Conservation (phyloP, 2,329 filamentous ascomycete genomes). For the Diaporthe capsici region DNA sequence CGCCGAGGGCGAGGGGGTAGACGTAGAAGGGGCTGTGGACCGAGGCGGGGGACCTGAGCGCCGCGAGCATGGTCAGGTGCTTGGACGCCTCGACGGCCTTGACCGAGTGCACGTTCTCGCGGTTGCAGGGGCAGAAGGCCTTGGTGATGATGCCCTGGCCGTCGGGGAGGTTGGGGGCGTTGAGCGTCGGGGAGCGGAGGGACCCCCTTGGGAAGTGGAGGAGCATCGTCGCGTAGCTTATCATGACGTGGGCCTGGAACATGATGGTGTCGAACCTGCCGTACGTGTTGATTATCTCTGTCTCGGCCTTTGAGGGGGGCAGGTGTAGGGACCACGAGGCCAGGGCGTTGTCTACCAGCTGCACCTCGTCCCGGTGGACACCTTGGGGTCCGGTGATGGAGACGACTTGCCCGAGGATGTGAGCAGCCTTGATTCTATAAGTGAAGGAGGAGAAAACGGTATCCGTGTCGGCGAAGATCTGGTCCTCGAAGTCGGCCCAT, state of each 20-base stretch:
- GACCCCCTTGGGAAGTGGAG: neutral
- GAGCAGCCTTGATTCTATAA: neutral
- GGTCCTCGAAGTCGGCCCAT: conserved; percentile 3
- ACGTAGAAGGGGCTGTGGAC: neutral
- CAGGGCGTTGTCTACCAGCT: conserved; percentile 4
- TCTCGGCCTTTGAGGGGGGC: neutral
- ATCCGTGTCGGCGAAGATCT: neutral
- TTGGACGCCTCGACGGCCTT: neutral
- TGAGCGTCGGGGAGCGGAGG: neutral
- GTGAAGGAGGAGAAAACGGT: neutral
- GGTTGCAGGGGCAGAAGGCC: conserved; percentile 5
- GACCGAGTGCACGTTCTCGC: conserved; percentile 7
- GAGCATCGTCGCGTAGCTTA: conserved; percentile 5
- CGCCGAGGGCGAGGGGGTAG: neutral
- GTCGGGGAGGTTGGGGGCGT: neutral
- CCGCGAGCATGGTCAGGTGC: neutral
- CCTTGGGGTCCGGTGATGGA: conserved; percentile 6
- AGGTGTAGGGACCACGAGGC: neutral
- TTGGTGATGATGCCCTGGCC: conserved; percentile 1
- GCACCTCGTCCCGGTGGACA: conserved; percentile 8
- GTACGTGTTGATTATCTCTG: conserved; percentile 9
- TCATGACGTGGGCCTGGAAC: conserved; percentile 9
- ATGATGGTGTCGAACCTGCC: conserved; percentile 3
- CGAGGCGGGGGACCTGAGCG: neutral
- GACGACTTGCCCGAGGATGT: conserved; percentile 2